Conservation (phyloP, 2,329 filamentous ascomycete genomes). For the Colletotrichum sp. region DNA sequence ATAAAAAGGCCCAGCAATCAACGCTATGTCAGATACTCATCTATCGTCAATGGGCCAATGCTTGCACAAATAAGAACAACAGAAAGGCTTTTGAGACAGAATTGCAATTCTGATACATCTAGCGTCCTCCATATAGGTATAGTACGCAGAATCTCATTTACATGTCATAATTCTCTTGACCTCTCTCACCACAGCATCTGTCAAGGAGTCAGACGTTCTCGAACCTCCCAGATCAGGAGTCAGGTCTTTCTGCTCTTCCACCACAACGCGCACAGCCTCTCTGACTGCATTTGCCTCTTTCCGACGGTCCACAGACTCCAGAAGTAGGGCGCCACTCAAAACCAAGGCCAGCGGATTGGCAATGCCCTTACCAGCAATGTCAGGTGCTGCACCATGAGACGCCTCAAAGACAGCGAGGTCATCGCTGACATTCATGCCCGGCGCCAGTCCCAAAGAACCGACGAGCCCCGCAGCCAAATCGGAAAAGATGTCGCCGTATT, state of each 20-base stretch:
- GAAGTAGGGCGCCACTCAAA: constrained; percentile 88
- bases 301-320: constrained; percentile 79
- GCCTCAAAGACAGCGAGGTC: constrained; percentile 96
- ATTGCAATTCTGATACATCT: no score
- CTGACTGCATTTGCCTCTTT: not conserved
- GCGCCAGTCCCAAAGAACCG: constrained; percentile 88
- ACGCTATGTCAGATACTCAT: no score
- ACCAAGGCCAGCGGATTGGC: constrained; percentile 98
- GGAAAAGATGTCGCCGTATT: constrained; percentile 95
- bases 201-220: not conserved
- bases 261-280: not conserved
- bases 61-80: no score
- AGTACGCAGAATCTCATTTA: not conserved
- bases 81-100: no score
- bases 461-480: constrained; percentile 91
- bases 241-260: not conserved
- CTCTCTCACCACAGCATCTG: not conserved
- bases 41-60: no score
- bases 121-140: not conserved
- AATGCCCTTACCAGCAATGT: constrained; percentile 90
- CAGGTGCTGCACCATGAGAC: constrained; percentile 94
- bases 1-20: no score
- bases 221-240: not conserved
- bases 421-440: constrained; percentile 92
- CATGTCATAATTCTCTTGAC: not conserved